A percentile compares a stretch with the other conserved stretches of the same genome.
phyloP scores from a whole-genome alignment of 306 rosid genomes.

The Herpetospermum pedunculosum region DNA sequence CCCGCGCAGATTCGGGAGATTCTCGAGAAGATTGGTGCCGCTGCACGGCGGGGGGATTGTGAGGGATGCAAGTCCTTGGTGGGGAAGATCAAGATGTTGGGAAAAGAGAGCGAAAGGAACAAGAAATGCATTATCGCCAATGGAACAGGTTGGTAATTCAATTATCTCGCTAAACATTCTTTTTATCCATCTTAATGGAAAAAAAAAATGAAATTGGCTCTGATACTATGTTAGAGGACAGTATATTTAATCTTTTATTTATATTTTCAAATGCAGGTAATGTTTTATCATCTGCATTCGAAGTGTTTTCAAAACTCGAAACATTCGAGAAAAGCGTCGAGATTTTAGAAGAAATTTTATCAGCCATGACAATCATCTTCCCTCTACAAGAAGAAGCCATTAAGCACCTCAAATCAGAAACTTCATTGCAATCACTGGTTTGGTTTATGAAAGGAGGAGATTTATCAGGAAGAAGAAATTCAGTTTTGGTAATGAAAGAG shows the following conservation, averaged over 20 bases:
- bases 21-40: conserved; percentile 1
- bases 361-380: conserved; percentile 16
- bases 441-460: conserved; percentile 29
- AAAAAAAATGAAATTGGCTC: not conserved
- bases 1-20: conserved; percentile 12
- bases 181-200: no score
- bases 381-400: conserved; percentile 29
- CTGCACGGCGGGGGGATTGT: not conserved
- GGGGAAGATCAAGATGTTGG: conserved; percentile 16
- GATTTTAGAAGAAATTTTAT: conserved; percentile 28
- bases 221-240: not conserved
- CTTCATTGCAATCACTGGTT: conserved; percentile 25
- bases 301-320: conserved; percentile 7
- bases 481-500: conserved; percentile 26
- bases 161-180: no score
- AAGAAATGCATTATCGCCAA: conserved; percentile 18
- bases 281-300: conserved; percentile 19
- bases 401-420: conserved; percentile 10
- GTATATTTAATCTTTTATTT: not conserved
- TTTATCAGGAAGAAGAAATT: conserved; percentile 18
- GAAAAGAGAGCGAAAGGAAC: conserved; percentile 35
- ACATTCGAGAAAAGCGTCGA: not conserved
- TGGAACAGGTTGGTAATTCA: conserved; percentile 18
- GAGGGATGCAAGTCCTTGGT: conserved; percentile 13
- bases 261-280: not conserved